These are phyloP conservation scores for Phytophthora parvispora DNA, from an alignment of 352 stramenopile species.

Conservation along the genomic window DNA sequence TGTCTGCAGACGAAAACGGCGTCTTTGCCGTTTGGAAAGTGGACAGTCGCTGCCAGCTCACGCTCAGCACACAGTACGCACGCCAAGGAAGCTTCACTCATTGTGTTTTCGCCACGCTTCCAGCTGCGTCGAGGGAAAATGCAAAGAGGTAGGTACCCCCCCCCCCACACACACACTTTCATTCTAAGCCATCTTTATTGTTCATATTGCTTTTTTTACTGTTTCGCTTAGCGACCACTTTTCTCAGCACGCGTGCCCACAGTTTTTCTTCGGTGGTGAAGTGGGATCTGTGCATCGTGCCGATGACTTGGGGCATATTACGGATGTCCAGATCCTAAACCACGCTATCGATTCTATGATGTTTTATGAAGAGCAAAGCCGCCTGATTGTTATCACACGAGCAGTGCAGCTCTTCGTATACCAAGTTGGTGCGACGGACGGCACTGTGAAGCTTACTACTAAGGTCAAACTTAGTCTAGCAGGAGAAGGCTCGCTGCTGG, in stretches of 20 bases:
- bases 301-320: slow-evolving; percentile 94
- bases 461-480: slow-evolving; percentile 93
- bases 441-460: slow-evolving; percentile 85
- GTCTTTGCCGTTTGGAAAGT: slow-evolving; percentile 90
- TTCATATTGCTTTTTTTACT: neutral
- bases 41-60: slow-evolving; percentile 82
- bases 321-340: slow-evolving; percentile 89
- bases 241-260: slow-evolving; percentile 68
- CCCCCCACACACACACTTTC: neutral
- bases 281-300: slow-evolving; percentile 91
- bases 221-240: slow-evolving; percentile 49
- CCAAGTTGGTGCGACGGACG: slow-evolving; percentile 82
- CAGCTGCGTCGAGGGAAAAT: slow-evolving; percentile 43
- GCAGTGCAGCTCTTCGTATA: slow-evolving; percentile 92
- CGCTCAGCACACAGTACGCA: slow-evolving; percentile 85
- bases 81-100: slow-evolving; percentile 90
- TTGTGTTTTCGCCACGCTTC: slow-evolving; percentile 84
- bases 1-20: slow-evolving; percentile 92
- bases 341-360: slow-evolving; percentile 93
- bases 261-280: slow-evolving; percentile 96
- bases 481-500: slow-evolving; percentile 80
- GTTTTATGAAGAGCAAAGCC: slow-evolving; percentile 85
- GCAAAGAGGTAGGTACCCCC: slow-evolving; percentile 47
- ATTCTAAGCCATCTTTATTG: neutral
- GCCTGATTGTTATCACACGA: slow-evolving; percentile 93